phyloP scores from a whole-genome alignment of 192 early-diverging fungal species.

The Coemansia sp. region DNA sequence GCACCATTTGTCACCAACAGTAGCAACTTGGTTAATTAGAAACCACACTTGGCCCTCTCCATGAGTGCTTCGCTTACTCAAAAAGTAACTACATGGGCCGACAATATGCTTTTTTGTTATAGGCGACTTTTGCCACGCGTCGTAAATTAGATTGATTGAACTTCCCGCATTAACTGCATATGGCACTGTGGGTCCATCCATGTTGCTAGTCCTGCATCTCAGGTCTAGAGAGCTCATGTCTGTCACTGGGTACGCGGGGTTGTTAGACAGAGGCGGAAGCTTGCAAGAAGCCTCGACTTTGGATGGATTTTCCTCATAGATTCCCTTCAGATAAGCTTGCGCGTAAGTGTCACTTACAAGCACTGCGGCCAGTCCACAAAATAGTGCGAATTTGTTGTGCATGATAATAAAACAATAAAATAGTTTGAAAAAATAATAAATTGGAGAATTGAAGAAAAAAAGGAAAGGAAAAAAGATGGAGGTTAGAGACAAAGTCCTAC shows the following conservation, averaged over 20 bases:
- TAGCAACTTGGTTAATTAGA: not conserved
- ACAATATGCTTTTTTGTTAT: not conserved
- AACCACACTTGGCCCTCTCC: constrained; percentile 1
- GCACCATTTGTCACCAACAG: not conserved
- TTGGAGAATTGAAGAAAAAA: not conserved
- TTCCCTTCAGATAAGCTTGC: not conserved
- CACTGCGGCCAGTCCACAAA: not conserved
- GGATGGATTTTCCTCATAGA: not conserved
- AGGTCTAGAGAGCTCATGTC: not conserved
- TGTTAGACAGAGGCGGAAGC: not conserved
- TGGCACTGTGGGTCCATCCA: not conserved
- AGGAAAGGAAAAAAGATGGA: not conserved
- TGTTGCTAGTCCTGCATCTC: not conserved
- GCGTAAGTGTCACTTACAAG: not conserved
- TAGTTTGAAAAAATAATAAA: not conserved
- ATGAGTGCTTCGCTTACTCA: not conserved
- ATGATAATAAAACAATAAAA: not conserved
- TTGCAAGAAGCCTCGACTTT: constrained; percentile 1
- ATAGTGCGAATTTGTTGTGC: not conserved
- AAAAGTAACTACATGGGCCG: not conserved
- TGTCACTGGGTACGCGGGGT: not conserved
- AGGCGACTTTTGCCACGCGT: constrained; percentile 8
- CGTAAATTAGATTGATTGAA: not conserved
- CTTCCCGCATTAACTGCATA: not conserved
- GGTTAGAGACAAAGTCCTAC: not conserved